These are phyloP conservation scores for Scheffersomyces cryptocercus DNA, from an alignment of 1,139 yeast genomes.

Conservation along the genomic window DNA sequence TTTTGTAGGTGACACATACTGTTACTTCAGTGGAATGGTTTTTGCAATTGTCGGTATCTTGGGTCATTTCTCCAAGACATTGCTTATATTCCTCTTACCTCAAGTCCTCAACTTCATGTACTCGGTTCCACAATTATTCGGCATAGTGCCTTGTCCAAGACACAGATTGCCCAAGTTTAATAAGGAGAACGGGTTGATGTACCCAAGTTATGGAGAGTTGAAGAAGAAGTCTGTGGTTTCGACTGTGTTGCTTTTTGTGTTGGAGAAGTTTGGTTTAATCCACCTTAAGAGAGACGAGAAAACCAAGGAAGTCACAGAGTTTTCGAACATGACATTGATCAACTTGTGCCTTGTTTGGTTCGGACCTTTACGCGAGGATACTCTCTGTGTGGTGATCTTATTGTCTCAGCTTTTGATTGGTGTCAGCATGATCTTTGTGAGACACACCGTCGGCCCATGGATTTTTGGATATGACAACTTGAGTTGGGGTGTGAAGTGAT, in stretches of 20 bases:
- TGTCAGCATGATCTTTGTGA: conserved; percentile 59
- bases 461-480: conserved; percentile 88
- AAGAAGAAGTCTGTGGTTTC: conserved; percentile 15
- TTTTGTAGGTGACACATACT: conserved; percentile 97
- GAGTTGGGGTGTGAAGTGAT: conserved; percentile 43
- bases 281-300: conserved; percentile 40
- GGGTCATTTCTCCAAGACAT: conserved; percentile 94
- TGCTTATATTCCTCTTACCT: conserved; percentile 81
- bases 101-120: conserved; percentile 88
- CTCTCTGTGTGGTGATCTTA: conserved; percentile 61
- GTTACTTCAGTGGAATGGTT: conserved; percentile 98
- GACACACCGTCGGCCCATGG: conserved; percentile 87
- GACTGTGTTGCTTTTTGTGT: conserved; percentile 26
- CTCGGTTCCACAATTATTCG: conserved; percentile 87
- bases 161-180: conserved; percentile 87
- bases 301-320: conserved; percentile 39
- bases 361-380: conserved; percentile 89
- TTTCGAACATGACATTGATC: conserved; percentile 85
- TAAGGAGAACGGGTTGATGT: conserved; percentile 64
- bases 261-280: conserved; percentile 52
- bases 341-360: conserved; percentile 79
- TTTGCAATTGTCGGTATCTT: conserved; percentile 95
- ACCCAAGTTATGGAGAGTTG: conserved; percentile 56
- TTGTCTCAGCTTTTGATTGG: conserved; percentile 67
- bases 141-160: conserved; percentile 89